Conservation (phyloP, 345 rosid species). For the Lagerstroemia speciosa region DNA sequence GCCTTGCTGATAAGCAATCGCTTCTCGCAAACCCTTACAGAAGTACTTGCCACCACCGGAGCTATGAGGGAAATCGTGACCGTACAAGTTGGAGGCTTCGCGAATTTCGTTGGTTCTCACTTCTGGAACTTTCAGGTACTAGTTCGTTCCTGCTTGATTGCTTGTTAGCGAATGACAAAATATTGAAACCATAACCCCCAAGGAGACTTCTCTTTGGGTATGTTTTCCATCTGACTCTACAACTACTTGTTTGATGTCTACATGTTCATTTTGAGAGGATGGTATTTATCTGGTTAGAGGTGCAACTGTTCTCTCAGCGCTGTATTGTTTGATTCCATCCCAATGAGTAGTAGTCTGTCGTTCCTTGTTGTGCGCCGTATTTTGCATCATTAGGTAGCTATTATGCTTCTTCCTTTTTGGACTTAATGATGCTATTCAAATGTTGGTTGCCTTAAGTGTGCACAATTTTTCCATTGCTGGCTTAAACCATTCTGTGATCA, state of each 20-base stretch:
- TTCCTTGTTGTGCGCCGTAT: not conserved
- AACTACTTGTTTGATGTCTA: not conserved
- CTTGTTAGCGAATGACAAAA: too few species aligned
- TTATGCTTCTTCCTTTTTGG: not conserved
- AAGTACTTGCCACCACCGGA: not conserved
- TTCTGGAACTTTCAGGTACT: conserved; percentile 96
- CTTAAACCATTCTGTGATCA: not conserved
- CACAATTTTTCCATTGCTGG: not conserved
- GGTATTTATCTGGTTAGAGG: not conserved
- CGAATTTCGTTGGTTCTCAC: conserved; percentile 93
- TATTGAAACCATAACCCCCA: too few species aligned
- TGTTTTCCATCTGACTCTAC: not conserved
- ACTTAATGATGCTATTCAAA: too few species aligned
- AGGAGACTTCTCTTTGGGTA: too few species aligned
- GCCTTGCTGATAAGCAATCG: not conserved
- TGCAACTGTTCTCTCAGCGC: too few species aligned
- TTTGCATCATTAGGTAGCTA: not conserved
- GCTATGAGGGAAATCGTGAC: conserved; percentile 80
- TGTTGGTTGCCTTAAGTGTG: not conserved
- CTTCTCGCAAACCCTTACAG: too few species aligned
- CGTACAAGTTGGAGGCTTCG: conserved; percentile 74
- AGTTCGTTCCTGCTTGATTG: not conserved
- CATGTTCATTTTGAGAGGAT: not conserved
- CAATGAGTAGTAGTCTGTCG: too few species aligned
- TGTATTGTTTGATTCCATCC: too few species aligned